Base-by-base conservation (phyloP, 1,139 yeast species). In the Pichia sp. region DNA sequence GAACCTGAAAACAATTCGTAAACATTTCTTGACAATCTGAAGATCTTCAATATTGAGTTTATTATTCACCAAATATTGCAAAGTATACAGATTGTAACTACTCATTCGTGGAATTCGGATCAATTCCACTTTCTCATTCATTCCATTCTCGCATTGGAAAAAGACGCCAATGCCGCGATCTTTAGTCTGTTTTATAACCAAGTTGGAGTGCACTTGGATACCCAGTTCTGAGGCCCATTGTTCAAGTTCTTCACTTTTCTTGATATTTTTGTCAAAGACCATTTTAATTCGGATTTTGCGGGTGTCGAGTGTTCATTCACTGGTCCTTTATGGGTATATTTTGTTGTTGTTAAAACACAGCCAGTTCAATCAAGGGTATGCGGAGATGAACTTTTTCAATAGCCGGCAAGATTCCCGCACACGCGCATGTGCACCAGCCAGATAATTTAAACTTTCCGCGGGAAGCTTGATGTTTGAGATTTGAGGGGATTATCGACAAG, bases 161-260 rank as follows among this genome's bases (percentile, higher is more conserved):
- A 49, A 55, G 3, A 56, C 38, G 1, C 60, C 62, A 16, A 45
- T 38, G 4, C 60, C 62, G 9, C 47, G 49, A 13, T 44, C 30
- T 14, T 29, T 16, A 3, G 53, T 51, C 10, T 39, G 16, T 22
- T 37, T 40, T 3, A 53, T 37, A 4, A 29, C 30, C 1, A 49
- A 30, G 17, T 33, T 27, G 3, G 36, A 20, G 29, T 46, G 26
- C 11, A 23, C 28, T 12, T 17, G 27, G 14, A 51, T 36, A 0
- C 26, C 27, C 13, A 40, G 15, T 3, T 25, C 21, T 1, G 22
- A 9, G 17, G 12, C 12, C 41, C 40, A 40, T 22, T 37, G 6
- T 11, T 34, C 35, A 6, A 40, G 15, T 10, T 13, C 11, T 6
- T 19, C 20, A 12, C 22, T 15, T 14, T 34, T 30, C 4, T 20